Evolutionary conservation across 139 green algal genomes (phyloP).

Genomic region (Auxenochlorella pyrenoidosa): DNA sequence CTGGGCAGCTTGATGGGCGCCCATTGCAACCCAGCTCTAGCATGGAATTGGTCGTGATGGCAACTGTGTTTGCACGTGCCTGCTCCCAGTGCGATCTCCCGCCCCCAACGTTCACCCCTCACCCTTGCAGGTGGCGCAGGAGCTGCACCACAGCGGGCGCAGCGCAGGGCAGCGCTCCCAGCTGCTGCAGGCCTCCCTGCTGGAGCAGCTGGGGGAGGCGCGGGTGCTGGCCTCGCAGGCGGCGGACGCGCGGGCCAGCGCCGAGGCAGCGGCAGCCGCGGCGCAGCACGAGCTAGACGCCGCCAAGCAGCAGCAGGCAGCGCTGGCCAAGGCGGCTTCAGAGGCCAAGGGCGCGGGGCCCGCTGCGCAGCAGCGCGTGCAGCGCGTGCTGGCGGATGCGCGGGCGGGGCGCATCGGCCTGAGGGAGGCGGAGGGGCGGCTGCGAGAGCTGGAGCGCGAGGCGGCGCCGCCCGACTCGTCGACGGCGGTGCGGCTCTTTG

Average conservation of each 20-base stretch:
- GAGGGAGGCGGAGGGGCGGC: slow-evolving; percentile 20
- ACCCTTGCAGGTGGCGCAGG: slow-evolving; percentile 39
- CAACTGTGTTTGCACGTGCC: no score
- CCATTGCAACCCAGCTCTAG: no score
- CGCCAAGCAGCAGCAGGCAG: slow-evolving; percentile 1
- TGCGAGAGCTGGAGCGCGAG: slow-evolving; percentile 34
- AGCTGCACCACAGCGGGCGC: slow-evolving; percentile 11
- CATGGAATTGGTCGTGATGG: no score
- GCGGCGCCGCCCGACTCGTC: slow-evolving; percentile 11
- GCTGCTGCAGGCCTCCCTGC: slow-evolving; percentile 43
- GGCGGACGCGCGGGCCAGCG: neutral
- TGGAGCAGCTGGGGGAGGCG: slow-evolving; percentile 37
- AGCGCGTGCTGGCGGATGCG: slow-evolving; percentile 1
- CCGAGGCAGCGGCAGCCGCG: slow-evolving; percentile 6
- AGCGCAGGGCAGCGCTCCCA: neutral
- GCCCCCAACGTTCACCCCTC: no score
- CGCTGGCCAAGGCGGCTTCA: neutral
- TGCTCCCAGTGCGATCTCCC: no score
- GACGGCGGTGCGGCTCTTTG: slow-evolving; percentile 6
- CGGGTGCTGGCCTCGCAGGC: neutral
- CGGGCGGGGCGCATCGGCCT: neutral
- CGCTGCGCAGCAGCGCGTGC: neutral
- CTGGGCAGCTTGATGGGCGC: neutral
- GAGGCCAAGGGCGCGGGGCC: neutral
- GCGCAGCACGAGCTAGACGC: slow-evolving; percentile 26